Base-by-base conservation (phyloP, 78 protist species). In the Dictyostelium capitatum region DNA sequence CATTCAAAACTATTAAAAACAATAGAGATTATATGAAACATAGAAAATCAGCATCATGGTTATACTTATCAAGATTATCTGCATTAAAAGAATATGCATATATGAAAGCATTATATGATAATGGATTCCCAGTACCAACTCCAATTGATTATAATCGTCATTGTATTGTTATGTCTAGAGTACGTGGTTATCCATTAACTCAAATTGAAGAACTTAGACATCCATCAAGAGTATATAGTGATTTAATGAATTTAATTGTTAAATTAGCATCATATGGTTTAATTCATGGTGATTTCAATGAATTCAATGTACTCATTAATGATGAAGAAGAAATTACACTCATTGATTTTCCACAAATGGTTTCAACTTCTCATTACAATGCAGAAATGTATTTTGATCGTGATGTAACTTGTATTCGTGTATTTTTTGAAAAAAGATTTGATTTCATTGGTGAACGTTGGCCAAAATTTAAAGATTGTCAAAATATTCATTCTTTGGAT, bases 301-400 rank as follows among this genome's bases (percentile, higher is more conserved):
- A 99, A 80, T 99, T 99, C 87, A 99, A 99, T 89, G 28, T 99
- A 14, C 79, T 99, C 62, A 28, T 98, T 47, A 79, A 92, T 65
- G 99, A 98, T 37, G 95, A 97, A 4, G 97, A 87, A 20, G 51
- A 72, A n/a, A 48, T 98, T 0, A 94, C 96, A 4, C 6, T 99
- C 15, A 99, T 99, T 83, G 99, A 99, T 84, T 99, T 99, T 70
- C 99, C 99, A 9, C 99, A 99, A 57, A 98, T 99, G 99, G 90
- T 98, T 9, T 96, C 99, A 3, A 99, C 99, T 0, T 23, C 47
- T 4, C 99, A 99, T 89, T 4, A 15, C 19, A 97, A 99, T 28
- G 99, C 99, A 1, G 89, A 92, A 37, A 74, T 48, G 65, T 95
- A 87, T 14, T 98, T 98, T 64, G 96, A 98, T 74, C 97, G 99